Conservation (phyloP, 164 flowering plant species). For the Amborella trichopoda region DNA sequence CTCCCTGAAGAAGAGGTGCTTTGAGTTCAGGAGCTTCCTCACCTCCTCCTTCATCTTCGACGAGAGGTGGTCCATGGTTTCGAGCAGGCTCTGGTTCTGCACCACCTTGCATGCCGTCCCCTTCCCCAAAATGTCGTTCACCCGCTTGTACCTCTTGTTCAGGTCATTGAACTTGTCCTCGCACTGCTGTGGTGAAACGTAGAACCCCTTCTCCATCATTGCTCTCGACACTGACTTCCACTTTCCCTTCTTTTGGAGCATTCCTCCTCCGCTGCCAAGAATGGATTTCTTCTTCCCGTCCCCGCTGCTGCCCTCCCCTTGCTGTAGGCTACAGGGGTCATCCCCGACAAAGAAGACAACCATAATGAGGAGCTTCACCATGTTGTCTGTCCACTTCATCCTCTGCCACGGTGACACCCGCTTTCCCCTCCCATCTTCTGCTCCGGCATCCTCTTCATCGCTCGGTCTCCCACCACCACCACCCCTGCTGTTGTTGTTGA, state of each 20-base stretch:
- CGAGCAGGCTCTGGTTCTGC: constrained; percentile 79
- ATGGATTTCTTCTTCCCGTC: constrained; percentile 15
- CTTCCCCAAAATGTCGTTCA: constrained; percentile 79
- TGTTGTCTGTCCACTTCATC: constrained; percentile 78
- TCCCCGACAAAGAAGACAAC: constrained; percentile 41
- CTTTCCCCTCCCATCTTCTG: constrained; percentile 27
- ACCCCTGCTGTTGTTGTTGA: constrained; percentile 7
- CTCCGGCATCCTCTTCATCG: constrained; percentile 36
- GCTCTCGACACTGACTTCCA: constrained; percentile 2
- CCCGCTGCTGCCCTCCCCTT: constrained; percentile 35
- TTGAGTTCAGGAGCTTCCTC: constrained; percentile 73
- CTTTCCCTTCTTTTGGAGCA: constrained; percentile 1
- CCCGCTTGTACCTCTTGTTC: constrained; percentile 31
- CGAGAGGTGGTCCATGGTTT: constrained; percentile 58
- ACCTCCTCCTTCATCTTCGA: constrained; percentile 83
- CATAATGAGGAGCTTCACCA: constrained; percentile 56
- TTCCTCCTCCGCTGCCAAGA: constrained; percentile 20
- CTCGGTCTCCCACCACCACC: constrained; percentile 18
- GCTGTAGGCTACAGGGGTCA: constrained; percentile 32
- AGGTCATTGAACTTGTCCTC: constrained; percentile 11
- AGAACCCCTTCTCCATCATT: background rate
- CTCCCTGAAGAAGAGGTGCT: constrained; percentile 88
- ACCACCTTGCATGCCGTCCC: constrained; percentile 87
- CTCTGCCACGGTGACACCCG: constrained; percentile 67
- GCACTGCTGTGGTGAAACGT: constrained; percentile 1